Conservation (phyloP, 768 basidiomycete species). For the Butyriboletus loyo region DNA sequence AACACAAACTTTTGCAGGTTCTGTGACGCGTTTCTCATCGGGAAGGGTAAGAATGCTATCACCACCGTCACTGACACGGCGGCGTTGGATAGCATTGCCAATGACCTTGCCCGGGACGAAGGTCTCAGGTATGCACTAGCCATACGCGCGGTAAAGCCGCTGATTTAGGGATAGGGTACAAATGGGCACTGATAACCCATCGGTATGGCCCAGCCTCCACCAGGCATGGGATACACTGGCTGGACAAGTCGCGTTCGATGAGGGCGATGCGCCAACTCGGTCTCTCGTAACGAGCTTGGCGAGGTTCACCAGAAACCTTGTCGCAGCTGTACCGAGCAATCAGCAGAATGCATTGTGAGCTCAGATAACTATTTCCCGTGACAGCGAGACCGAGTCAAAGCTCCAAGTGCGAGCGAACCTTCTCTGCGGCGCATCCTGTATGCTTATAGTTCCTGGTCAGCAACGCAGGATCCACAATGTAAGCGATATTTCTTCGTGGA, state of each 20-base stretch:
- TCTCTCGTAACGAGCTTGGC: constrained; percentile 52
- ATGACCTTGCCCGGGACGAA: constrained; percentile 48
- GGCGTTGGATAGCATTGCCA: constrained; percentile 50
- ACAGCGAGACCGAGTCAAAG: constrained; percentile 2
- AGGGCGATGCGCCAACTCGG: constrained; percentile 35
- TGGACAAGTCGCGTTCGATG: constrained; percentile 33
- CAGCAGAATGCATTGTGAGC: constrained; percentile 74
- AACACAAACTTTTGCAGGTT: constrained; percentile 40
- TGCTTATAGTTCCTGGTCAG: constrained; percentile 73
- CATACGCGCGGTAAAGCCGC: not conserved
- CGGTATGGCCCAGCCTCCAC: constrained; percentile 54
- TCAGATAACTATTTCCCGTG: not conserved
- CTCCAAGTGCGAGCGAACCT: constrained; percentile 64
- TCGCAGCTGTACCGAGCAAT: constrained; percentile 71
- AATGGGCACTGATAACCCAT: constrained; percentile 38
- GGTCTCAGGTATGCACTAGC: constrained; percentile 27
- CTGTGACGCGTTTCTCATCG: constrained; percentile 40
- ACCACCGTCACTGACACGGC: constrained; percentile 17
- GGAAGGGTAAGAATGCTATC: constrained; percentile 20
- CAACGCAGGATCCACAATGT: constrained; percentile 62
- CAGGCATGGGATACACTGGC: constrained; percentile 49
- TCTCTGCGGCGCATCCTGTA: constrained; percentile 65
- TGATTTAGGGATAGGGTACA: constrained; percentile 25
- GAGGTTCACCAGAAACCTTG: constrained; percentile 80
- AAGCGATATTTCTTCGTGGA: constrained; percentile 21